Evolutionary conservation across 2,329 filamentous ascomycete species (phyloP), one percentile per base, ranked within the genome.

Genomic region (Tolypocladium sp.): DNA sequence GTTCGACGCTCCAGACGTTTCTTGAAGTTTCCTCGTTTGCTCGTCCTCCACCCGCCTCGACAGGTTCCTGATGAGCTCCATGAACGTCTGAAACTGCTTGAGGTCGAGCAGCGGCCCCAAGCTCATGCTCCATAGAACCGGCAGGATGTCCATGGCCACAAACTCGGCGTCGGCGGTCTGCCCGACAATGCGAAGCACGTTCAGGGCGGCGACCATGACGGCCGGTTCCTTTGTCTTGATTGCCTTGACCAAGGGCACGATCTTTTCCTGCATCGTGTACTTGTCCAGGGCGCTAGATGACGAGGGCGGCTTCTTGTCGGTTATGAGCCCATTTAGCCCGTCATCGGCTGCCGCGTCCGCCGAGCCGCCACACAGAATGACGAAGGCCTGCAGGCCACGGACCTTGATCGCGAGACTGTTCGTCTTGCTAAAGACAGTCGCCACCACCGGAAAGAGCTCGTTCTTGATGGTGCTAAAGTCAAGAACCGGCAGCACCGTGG

Each of bases 201-300:
- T 88, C 40, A 97, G 79, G 0, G 92, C 89, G 7, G 93, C 92
- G 79, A 97, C 89, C 90, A 97, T 97, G 12, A 99, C 94, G 9
- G 92, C 92, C 0, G 94, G 94, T 71, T 99, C 94, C 70, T 96
- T 97, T 0, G 94, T 99, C 74, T 96, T 97, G 76, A 99, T 97
- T 2, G 82, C 92, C 68, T 90, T 92, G 61, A 99, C 81, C 5
- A 97, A 77, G 0, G 94, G 94, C 0, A 97, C 84, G 40, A 99
- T 90, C 77, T 97, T 97, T 71, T 99, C 94, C 71, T 99, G 94
- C 76, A 99, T 93, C 0, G 94, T 97, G 69, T 94, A 97, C 72
- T 97, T 97, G 76, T 99, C 94, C 35, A 99, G 78, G 3, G 93
- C 92, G 2, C 86, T 91, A 0, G 88, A 88, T 1, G 84, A 89